Conservation (phyloP, 768 basidiomycete genomes). For the Russula sp. region DNA sequence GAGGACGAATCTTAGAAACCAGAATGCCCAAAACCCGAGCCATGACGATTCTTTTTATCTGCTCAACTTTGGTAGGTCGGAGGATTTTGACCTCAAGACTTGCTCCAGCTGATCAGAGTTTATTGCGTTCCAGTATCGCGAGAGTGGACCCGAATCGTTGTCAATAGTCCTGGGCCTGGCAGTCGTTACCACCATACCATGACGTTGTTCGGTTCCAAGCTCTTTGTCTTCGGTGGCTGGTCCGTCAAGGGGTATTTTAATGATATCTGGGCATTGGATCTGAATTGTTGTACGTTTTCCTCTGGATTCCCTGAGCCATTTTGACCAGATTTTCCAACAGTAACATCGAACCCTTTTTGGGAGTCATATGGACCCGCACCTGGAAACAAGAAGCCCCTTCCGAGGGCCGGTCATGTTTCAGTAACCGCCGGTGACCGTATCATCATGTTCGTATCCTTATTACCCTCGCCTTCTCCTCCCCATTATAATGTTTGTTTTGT, state of each 20-base stretch:
- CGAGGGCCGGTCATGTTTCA: constrained; percentile 81
- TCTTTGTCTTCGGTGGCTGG: constrained; percentile 97
- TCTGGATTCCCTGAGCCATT: constrained; percentile 13
- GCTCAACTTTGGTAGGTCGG: constrained; percentile 81
- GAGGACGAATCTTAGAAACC: constrained; percentile 80
- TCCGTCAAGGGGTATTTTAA: constrained; percentile 71
- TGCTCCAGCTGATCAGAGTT: neutral
- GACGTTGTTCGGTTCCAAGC: constrained; percentile 85
- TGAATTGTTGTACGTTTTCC: constrained; percentile 74
- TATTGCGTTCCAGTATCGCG: constrained; percentile 59
- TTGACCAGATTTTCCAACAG: constrained; percentile 41
- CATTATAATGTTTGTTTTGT: too few species aligned
- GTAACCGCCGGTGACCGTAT: too few species aligned
- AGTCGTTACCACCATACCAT: constrained; percentile 96
- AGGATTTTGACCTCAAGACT: constrained; percentile 1
- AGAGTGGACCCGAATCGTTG: constrained; percentile 90
- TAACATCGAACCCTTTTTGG: constrained; percentile 60
- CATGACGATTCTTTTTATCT: constrained; percentile 87
- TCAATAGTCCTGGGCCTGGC: constrained; percentile 54
- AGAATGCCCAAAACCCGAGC: constrained; percentile 39
- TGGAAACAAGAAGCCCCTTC: constrained; percentile 63
- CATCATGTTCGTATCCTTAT: too few species aligned
- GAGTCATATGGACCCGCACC: constrained; percentile 64
- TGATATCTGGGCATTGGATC: constrained; percentile 94
- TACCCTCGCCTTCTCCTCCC: too few species aligned